A percentile compares a stretch with the other conserved stretches of the same genome.
Conservation (phyloP, 129 eudicot genomes). For the Pulicaria dysenterica region DNA sequence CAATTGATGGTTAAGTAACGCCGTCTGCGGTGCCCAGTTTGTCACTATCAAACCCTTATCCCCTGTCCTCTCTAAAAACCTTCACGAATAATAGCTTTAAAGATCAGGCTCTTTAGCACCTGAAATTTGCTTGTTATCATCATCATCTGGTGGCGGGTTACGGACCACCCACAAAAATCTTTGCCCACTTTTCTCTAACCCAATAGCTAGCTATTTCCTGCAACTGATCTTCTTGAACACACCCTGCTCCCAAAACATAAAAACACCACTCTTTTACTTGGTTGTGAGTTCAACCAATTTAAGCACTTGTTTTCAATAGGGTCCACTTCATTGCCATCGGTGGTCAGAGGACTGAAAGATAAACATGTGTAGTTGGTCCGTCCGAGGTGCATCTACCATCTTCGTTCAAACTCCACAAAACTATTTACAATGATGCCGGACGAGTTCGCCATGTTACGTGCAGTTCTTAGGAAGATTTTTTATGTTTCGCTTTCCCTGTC, state of each 20-base stretch:
- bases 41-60: slow-evolving; percentile 27
- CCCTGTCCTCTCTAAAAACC: slow-evolving; percentile 48
- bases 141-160: slow-evolving; percentile 29
- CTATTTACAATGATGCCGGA: slow-evolving; percentile 2
- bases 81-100: slow-evolving; percentile 36
- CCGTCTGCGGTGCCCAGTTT: slow-evolving; percentile 21
- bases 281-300: slow-evolving; percentile 18
- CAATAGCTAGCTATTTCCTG: slow-evolving; percentile 51
- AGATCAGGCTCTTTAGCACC: slow-evolving; percentile 36
- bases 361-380: slow-evolving; percentile 46
- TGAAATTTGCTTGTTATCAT: background rate
- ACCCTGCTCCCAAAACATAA: slow-evolving; percentile 66
- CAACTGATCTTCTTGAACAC: slow-evolving; percentile 41
- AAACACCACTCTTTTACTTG: slow-evolving; percentile 31
- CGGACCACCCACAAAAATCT: slow-evolving; percentile 65
- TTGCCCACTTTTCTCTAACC: slow-evolving; percentile 49
- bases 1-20: slow-evolving; percentile 6
- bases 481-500: slow-evolving; percentile 11
- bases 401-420: slow-evolving; percentile 30
- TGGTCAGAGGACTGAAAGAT: slow-evolving; percentile 50
- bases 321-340: background rate
- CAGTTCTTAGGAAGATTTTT: slow-evolving; percentile 49
- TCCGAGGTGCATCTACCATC: slow-evolving; percentile 37
- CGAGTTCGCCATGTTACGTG: slow-evolving; percentile 19
- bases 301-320: background rate